Evolutionary conservation across 495 filamentous ascomycete species (phyloP).

Genomic region (Glonium stellatum): DNA sequence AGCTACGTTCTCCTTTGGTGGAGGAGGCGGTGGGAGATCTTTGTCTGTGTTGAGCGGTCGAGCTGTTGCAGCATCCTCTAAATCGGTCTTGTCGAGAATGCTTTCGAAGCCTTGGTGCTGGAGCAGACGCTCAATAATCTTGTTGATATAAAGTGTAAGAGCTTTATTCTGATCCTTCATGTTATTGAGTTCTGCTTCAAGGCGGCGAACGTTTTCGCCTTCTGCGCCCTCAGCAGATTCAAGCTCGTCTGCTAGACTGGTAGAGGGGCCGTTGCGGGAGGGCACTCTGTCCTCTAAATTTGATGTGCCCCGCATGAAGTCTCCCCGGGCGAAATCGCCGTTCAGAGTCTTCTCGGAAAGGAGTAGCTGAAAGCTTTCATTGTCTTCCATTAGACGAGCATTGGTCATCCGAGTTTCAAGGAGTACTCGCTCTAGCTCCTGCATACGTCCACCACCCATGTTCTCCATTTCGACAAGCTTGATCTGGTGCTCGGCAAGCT

Average conservation of each 20-base stretch:
- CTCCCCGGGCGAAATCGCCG: constrained; percentile 80
- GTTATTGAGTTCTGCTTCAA: constrained; percentile 73
- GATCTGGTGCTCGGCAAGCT: constrained; percentile 91
- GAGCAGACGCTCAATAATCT: constrained; percentile 89
- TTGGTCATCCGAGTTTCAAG: constrained; percentile 90
- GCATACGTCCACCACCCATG: constrained; percentile 72
- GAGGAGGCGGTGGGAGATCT: constrained; percentile 74
- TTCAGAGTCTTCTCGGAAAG: constrained; percentile 89
- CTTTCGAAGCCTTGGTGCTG: constrained; percentile 91
- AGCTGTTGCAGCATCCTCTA: constrained; percentile 41
- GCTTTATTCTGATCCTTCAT: constrained; percentile 94
- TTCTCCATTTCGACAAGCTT: constrained; percentile 94
- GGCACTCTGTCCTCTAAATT: constrained; percentile 25
- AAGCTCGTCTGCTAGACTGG: constrained; percentile 87
- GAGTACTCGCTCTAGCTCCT: constrained; percentile 79
- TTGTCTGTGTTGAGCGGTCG: constrained; percentile 55
- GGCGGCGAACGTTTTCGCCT: constrained; percentile 40
- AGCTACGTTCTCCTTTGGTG: constrained; percentile 44
- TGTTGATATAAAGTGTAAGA: constrained; percentile 93
- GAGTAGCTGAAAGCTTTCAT: constrained; percentile 93
- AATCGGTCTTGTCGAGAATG: constrained; percentile 72
- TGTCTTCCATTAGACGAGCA: constrained; percentile 93
- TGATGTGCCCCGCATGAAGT: constrained; percentile 58
- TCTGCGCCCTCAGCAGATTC: constrained; percentile 39
- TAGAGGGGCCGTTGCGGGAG: constrained; percentile 26